Evolutionary conservation across 2,329 filamentous ascomycete species (phyloP).

Genomic region (Colletotrichum cereale): DNA sequence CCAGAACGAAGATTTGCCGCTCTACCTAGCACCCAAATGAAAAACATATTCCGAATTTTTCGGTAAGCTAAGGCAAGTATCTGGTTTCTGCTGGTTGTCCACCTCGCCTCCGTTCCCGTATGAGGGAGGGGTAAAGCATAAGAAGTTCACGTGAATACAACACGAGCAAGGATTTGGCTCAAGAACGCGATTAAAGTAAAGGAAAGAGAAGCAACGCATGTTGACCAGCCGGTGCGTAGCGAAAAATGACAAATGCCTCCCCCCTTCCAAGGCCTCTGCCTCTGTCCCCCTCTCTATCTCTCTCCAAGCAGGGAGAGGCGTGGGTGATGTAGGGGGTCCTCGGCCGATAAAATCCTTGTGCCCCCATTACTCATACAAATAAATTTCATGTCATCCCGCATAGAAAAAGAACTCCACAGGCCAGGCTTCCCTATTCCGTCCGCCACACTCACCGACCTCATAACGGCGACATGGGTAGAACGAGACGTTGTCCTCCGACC

Average conservation of each 20-base stretch:
- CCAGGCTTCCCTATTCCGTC: background rate
- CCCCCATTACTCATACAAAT: conserved; percentile 37
- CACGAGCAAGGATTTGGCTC: background rate
- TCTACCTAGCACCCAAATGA: conserved; percentile 19
- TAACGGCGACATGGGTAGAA: conserved; percentile 15
- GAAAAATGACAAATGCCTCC: background rate
- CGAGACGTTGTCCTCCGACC: conserved; percentile 14
- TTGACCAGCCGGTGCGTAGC: conserved; percentile 7
- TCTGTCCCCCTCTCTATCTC: background rate
- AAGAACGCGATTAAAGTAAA: background rate
- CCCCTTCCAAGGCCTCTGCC: background rate
- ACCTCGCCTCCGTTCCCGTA: conserved; percentile 2
- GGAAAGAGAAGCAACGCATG: conserved; percentile 4
- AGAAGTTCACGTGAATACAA: conserved; percentile 4
- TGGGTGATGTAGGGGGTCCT: background rate
- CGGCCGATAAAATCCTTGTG: background rate
- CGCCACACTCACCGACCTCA: background rate
- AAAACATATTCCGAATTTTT: conserved; percentile 23
- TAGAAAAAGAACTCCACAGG: conserved; percentile 6
- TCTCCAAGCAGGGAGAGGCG: background rate
- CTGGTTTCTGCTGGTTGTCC: conserved; percentile 11
- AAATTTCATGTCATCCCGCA: conserved; percentile 36
- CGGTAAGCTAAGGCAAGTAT: conserved; percentile 28
- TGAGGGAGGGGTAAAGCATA: background rate
- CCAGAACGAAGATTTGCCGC: background rate